These are phyloP conservation scores for Argentina anserina DNA, from an alignment of 306 rosid species.

Conservation along the genomic window DNA sequence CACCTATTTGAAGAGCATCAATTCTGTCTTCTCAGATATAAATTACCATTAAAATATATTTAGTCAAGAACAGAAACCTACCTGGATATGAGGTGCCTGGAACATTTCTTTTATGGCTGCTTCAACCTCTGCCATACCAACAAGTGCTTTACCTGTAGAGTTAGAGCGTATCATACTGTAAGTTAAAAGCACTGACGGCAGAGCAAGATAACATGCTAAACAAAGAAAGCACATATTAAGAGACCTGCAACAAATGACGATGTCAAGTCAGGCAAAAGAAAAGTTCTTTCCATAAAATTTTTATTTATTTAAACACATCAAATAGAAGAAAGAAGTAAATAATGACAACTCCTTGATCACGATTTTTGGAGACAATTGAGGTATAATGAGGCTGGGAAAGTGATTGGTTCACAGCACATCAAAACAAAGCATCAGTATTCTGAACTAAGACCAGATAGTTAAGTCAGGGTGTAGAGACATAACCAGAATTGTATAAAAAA, in stretches of 20 bases:
- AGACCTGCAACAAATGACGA: no score
- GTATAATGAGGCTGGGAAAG: no score
- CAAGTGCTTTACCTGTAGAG: conserved; percentile 54
- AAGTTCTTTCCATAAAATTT: background rate
- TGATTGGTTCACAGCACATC: no score
- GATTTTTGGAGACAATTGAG: no score
- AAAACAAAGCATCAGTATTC: no score
- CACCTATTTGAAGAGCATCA: background rate
- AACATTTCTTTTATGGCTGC: conserved; percentile 97
- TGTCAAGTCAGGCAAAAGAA: background rate
- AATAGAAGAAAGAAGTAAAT: background rate
- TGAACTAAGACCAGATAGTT: background rate
- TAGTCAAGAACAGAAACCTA: conserved; percentile 32
- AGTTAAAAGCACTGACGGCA: conserved; percentile 15
- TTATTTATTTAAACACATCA: background rate
- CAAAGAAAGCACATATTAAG: background rate
- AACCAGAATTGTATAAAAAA: background rate
- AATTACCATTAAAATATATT: background rate
- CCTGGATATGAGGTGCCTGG: conserved; percentile 98
- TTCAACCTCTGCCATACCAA: conserved; percentile 73
- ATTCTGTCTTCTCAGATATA: conserved; percentile 12
- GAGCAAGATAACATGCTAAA: conserved; percentile 1
- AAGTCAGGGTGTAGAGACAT: background rate
- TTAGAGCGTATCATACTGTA: conserved; percentile 14
- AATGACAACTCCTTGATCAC: background rate